A percentile compares a stretch with the other conserved stretches of the same genome.
These are phyloP conservation scores for Cercospora citrullina DNA, from an alignment of 2,329 filamentous ascomycete genomes.

Conservation along the genomic window DNA sequence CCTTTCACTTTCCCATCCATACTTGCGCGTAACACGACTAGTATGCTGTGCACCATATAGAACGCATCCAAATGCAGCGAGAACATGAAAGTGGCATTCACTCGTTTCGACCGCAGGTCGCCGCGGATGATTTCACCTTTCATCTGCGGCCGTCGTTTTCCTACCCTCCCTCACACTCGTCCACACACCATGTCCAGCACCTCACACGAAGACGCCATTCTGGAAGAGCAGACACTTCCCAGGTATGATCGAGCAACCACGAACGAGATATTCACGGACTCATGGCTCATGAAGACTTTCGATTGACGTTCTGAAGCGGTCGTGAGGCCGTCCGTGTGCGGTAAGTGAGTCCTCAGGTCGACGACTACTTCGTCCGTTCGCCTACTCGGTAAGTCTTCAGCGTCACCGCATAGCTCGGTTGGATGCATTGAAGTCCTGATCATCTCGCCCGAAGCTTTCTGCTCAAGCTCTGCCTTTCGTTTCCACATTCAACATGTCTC, in stretches of 20 bases:
- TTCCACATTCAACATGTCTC: too few relatives aligned
- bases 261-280: not conserved
- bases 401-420: too few relatives aligned
- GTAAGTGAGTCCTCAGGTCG: too few relatives aligned
- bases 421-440: too few relatives aligned
- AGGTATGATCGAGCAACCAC: conserved; percentile 13
- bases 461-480: too few relatives aligned
- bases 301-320: not conserved
- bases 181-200: not conserved
- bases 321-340: too few relatives aligned
- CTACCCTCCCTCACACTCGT: not conserved
- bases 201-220: not conserved
- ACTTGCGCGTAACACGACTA: not conserved
- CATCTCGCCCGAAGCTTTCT: too few relatives aligned
- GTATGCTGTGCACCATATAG: not conserved
- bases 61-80: not conserved
- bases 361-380: too few relatives aligned
- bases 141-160: not conserved
- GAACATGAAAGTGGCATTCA: not conserved
- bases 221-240: conserved; percentile 21
- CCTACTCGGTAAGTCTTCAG: too few relatives aligned
- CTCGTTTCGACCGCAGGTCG: not conserved
- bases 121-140: not conserved
- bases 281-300: not conserved
- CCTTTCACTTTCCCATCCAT: not conserved